These are phyloP conservation scores for Coccomyxa subellipsoidea DNA, from an alignment of 163 green algal genomes.

Conservation along the genomic window DNA sequence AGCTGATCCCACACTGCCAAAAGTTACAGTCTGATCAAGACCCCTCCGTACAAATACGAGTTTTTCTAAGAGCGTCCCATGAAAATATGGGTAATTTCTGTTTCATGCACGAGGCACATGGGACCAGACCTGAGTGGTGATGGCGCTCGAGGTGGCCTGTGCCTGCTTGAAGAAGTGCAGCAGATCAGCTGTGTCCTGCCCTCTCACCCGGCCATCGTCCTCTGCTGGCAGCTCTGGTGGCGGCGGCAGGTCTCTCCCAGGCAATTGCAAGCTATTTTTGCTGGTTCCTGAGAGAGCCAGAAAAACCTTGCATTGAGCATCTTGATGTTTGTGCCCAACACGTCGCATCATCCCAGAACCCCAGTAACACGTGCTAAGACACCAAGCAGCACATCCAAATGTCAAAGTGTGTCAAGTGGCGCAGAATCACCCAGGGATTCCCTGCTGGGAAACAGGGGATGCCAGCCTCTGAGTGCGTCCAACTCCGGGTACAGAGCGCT, in stretches of 20 bases:
- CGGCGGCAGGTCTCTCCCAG: not conserved
- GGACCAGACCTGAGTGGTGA: not conserved
- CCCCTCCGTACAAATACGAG: too few species aligned
- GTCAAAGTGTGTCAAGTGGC: too few species aligned
- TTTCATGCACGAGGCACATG: too few species aligned
- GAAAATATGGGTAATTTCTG: too few species aligned
- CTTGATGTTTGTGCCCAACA: too few species aligned
- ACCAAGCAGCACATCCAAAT: too few species aligned
- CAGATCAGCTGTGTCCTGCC: constrained; percentile 1
- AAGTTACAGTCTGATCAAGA: too few species aligned
- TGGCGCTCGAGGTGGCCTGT: not conserved
- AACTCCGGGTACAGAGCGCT: not conserved
- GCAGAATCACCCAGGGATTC: not conserved
- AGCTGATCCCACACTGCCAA: too few species aligned
- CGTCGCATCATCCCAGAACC: too few species aligned
- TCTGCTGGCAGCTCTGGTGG: not conserved
- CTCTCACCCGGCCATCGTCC: not conserved
- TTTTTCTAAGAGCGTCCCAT: too few species aligned
- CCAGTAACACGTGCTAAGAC: too few species aligned
- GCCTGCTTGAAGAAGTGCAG: constrained; percentile 10
- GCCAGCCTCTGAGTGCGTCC: not conserved
- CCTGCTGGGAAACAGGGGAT: not conserved
- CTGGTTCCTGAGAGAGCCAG: not conserved
- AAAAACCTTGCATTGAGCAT: too few species aligned
- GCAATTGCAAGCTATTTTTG: not conserved